Evolutionary conservation across 208 protist species (phyloP), one percentile per base, ranked within the genome.

Genomic region (Zelonia costaricensis): DNA sequence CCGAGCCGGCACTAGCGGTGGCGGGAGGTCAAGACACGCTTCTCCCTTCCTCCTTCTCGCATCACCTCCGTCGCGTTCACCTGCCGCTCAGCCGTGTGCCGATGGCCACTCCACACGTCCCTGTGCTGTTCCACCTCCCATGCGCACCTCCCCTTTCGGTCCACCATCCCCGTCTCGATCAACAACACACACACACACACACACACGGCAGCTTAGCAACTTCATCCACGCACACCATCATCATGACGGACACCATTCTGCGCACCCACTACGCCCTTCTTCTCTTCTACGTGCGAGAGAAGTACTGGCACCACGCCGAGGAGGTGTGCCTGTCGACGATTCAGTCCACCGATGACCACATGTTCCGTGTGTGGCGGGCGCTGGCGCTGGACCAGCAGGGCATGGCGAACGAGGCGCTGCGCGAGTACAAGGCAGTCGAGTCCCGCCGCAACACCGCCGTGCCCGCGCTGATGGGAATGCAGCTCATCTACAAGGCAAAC

Each of bases 261-360:
- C 88, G 88, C 31, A 82, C 59, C 18, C 76, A 87, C 58, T 94
- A 89, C 76, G 88, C 88, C 42, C 74, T 82, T 16, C 65, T 94
- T 44, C 74, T 88, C 74, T 94, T 87, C 58, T 92, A 90, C 44
- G 76, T 87, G 40, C 80, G 88, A 12, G 85, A 94, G 66, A 70
- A 79, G 61, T 81, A 88, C 54, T 94, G 88, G 88, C 80, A 78
- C 16, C 88, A 94, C 61, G 88, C 84, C n/a, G 85, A 94, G 60
- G 56, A 88, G 48, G 69, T 94, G 18, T 91, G 84, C 60, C 63
- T 62, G 1, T 60, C 71, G n/a, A 78, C 74, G n/a, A 80, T 91
- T 33, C 78, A 84, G n/a, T 57, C 80, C 12, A 80, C 69, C 16
- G 86, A 94, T 60, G 88, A 93, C 60, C 80, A 78, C 61, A 39